Base-by-base conservation (phyloP, 2,329 filamentous ascomycete genomes). In the Talaromyces funiculosus region DNA sequence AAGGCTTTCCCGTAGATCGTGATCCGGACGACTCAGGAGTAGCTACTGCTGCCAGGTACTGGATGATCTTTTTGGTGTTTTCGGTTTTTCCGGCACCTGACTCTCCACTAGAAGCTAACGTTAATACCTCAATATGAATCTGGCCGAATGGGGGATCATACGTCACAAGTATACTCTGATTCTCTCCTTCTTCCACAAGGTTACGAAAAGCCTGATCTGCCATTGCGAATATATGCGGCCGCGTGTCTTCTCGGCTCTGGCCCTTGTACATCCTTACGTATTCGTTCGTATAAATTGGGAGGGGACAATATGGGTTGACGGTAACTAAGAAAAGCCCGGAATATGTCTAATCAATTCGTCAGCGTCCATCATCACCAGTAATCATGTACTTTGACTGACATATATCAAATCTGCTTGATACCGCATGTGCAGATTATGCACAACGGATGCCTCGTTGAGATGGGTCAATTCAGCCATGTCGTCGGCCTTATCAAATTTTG, bases 401-500 rank as follows among this genome's bases (percentile, higher is more conserved):
- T 89, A 99, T 67, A 99, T 99, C 63, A 99, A 79, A 76, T 99
- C 94, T 47, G 94, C 85, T 74, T 97, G 91, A 73, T 99, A 99
- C 76, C 94, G 84, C 81, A 90, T 93, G 67, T 96, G 89, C 61
- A 99, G 83, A 72, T 99, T 99, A 78, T 99, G 92, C 56, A 99
- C 92, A 56, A 99, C 94, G 0, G 94, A 97, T 22, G 93, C 90
- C 78, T 99, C 94, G 76, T 99, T 99, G 65, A 99, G 81, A 75
- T 99, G 94, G 5, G 94, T 99, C 71, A 99, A 83, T 75, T 99
- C 94, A 24, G 95, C 94, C 94, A 99, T 99, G 75, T 99, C 95
- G 78, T 95, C 92, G 65, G 93, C 93, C 77, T 97, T 99, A 83
- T 99, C 94, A 78, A 99, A 99, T 74, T 99, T 99, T 70, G 93